phyloP scores from a whole-genome alignment of 352 stramenopile species.

The Pythium aristosporum region DNA sequence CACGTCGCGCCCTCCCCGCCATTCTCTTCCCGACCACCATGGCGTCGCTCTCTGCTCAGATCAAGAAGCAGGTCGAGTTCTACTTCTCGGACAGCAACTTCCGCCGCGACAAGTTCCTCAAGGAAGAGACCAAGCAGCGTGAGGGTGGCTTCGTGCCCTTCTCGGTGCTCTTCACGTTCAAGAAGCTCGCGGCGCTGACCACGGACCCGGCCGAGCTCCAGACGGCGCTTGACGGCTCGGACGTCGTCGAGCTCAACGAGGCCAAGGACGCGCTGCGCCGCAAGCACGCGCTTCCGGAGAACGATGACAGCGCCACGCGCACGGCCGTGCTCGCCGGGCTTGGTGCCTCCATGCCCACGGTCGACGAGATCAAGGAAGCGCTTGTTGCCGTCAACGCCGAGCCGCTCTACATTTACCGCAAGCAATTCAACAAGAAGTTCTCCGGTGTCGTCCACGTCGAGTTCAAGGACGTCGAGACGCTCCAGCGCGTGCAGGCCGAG shows the following conservation, averaged over 20 bases:
- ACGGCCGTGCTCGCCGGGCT: conserved; percentile 76
- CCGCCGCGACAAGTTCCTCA: conserved; percentile 88
- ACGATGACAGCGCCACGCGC: conserved; percentile 58
- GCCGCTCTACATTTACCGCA: conserved; percentile 72
- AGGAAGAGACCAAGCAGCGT: conserved; percentile 82
- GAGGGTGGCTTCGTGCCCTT: conserved; percentile 85
- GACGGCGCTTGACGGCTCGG: conserved; percentile 66
- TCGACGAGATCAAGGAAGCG: conserved; percentile 80
- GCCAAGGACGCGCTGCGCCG: conserved; percentile 74
- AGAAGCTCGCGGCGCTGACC: conserved; percentile 87
- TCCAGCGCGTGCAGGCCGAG: conserved; percentile 49
- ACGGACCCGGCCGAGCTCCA: conserved; percentile 68
- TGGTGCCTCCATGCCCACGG: conserved; percentile 53
- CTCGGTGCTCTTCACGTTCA: conserved; percentile 89
- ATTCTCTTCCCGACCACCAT: conserved; percentile 32
- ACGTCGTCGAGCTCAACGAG: conserved; percentile 80
- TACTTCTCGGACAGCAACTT: conserved; percentile 94
- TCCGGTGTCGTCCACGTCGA: conserved; percentile 73
- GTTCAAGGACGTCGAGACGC: conserved; percentile 56
- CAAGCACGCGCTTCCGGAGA: conserved; percentile 61
- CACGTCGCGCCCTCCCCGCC: neutral
- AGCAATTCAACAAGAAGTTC: conserved; percentile 72
- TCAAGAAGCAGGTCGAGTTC: conserved; percentile 92
- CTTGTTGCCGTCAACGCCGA: conserved; percentile 56
- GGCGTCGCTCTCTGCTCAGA: conserved; percentile 61